phyloP scores from a whole-genome alignment of 2,329 filamentous ascomycete species.

The Amphichorda felina region DNA sequence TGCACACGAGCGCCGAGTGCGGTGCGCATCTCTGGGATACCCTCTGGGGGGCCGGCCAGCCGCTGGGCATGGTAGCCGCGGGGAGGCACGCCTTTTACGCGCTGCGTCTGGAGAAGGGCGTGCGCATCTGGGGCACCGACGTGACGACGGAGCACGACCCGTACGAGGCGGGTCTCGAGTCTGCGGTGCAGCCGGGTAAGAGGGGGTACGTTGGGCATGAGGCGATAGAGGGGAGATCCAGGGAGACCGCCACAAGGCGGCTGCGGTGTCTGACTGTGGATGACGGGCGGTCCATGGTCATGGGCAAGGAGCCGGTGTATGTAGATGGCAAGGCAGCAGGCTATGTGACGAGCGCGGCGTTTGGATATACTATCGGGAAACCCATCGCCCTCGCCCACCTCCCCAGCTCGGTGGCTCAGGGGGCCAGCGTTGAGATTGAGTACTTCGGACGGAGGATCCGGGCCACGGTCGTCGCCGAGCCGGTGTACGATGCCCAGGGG shows the following conservation, averaged over 20 bases:
- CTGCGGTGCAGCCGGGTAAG: slow-evolving; percentile 35
- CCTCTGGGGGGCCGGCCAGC: slow-evolving; percentile 40
- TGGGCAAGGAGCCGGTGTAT: slow-evolving; percentile 53
- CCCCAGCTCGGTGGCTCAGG: slow-evolving; percentile 29
- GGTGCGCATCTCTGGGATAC: slow-evolving; percentile 47
- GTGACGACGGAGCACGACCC: slow-evolving; percentile 51
- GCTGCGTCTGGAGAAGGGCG: slow-evolving; percentile 47
- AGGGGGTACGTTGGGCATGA: slow-evolving; percentile 36
- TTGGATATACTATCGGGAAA: slow-evolving; percentile 45
- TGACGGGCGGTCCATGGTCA: slow-evolving; percentile 41
- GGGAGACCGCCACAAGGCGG: slow-evolving; percentile 17
- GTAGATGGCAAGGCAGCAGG: slow-evolving; percentile 31
- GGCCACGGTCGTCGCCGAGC: slow-evolving; percentile 40
- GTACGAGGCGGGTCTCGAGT: slow-evolving; percentile 43
- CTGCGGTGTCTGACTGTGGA: slow-evolving; percentile 41
- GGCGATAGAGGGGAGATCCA: slow-evolving; percentile 30
- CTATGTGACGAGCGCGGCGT: slow-evolving; percentile 49
- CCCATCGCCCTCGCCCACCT: slow-evolving; percentile 49
- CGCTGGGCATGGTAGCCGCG: slow-evolving; percentile 43
- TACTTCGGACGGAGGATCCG: slow-evolving; percentile 44
- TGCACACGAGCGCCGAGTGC: slow-evolving; percentile 47
- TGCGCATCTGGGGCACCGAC: slow-evolving; percentile 43
- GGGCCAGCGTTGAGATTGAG: slow-evolving; percentile 42
- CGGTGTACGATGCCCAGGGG: slow-evolving; percentile 10
- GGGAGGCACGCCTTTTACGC: slow-evolving; percentile 47